phyloP scores from a whole-genome alignment of 2,329 filamentous ascomycete species.

The Exophiala aquamarina region DNA sequence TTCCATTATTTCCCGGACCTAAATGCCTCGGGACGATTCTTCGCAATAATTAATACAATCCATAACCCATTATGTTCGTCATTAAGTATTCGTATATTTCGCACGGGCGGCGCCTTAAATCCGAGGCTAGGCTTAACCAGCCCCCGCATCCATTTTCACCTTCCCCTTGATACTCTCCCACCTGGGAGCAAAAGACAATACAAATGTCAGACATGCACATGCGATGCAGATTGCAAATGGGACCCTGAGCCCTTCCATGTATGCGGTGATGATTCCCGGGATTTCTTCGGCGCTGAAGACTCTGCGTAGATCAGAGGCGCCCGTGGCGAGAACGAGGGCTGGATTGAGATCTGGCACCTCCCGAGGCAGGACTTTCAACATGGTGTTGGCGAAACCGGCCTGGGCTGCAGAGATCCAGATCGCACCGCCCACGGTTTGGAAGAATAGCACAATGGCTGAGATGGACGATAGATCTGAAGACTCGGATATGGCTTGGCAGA shows the following conservation, averaged over 20 bases:
- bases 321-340: conserved; percentile 27
- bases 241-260: conserved; percentile 32
- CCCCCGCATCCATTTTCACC: background rate
- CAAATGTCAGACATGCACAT: background rate
- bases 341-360: conserved; percentile 30
- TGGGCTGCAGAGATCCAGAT: conserved; percentile 33
- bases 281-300: conserved; percentile 29
- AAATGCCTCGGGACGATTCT: no score
- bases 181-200: background rate
- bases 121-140: no score
- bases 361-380: conserved; percentile 27
- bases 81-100: no score
- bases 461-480: conserved; percentile 29
- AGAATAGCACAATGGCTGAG: conserved; percentile 28
- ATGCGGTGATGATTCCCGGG: conserved; percentile 30
- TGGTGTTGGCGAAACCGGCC: conserved; percentile 33
- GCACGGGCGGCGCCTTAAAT: no score
- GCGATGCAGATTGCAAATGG: conserved; percentile 23
- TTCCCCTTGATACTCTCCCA: conserved; percentile 1
- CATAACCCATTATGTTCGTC: no score
- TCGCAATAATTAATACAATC: no score
- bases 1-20: no score
- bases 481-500: conserved; percentile 26
- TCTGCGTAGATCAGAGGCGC: conserved; percentile 32
- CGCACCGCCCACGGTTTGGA: conserved; percentile 31